These are phyloP conservation scores for Claviceps africana DNA, from an alignment of 2,329 filamentous ascomycete species.

Conservation along the genomic window DNA sequence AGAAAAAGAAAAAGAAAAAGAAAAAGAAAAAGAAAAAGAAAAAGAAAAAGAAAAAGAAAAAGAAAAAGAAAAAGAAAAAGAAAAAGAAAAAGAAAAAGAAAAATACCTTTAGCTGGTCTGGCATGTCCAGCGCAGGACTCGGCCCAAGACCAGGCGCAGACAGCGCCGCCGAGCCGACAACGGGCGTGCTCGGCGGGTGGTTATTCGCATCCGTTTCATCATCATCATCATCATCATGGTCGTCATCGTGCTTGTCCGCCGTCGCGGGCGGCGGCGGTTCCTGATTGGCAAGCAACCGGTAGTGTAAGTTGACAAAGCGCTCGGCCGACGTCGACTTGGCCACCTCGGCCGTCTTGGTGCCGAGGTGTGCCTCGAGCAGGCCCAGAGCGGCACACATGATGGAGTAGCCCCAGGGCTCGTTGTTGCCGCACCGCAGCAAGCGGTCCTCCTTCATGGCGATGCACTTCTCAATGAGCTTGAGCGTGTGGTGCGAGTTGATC, in stretches of 20 bases:
- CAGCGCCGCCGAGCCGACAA: constrained; percentile 10
- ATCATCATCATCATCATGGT: background rate
- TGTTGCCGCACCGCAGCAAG: constrained; percentile 46
- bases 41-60: background rate
- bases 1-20: background rate
- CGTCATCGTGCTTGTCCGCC: constrained; percentile 8
- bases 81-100: constrained; percentile 4
- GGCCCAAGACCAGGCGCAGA: constrained; percentile 14
- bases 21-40: background rate
- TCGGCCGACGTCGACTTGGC: constrained; percentile 47
- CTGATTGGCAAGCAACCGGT: constrained; percentile 41
- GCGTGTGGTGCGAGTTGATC: constrained; percentile 45
- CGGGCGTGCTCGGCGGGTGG: constrained; percentile 12
- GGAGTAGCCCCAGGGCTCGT: constrained; percentile 50
- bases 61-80: background rate
- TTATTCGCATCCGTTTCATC: background rate
- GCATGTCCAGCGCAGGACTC: constrained; percentile 19
- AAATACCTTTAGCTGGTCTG: constrained; percentile 26
- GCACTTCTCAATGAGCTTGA: constrained; percentile 47
- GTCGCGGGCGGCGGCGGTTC: constrained; percentile 29
- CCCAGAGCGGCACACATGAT: constrained; percentile 49
- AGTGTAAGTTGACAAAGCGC: constrained; percentile 44
- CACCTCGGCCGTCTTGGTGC: constrained; percentile 39
- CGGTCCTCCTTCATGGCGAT: constrained; percentile 47
- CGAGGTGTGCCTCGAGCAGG: constrained; percentile 44